Evolutionary conservation across 306 rosid species (phyloP), one percentile per base, ranked within the genome.

Genomic region (Lathyrus oleraceus): DNA sequence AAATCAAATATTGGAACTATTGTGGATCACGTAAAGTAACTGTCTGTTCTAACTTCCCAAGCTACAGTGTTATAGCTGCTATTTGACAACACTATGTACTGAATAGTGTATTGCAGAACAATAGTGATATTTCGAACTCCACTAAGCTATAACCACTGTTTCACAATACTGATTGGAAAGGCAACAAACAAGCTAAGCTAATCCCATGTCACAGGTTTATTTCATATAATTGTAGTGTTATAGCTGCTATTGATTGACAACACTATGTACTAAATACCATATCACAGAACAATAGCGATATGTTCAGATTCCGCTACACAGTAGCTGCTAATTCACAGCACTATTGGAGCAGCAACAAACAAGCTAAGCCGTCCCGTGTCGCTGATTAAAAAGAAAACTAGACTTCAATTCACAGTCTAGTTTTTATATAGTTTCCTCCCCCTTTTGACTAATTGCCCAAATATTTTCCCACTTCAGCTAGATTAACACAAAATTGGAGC

Each of bases 391-490:
- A 27, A 52, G 5, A 63, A 54, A 39, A 49, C 1, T 8, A 32
- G 12, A 21, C 23, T 38, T 62, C n/a, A 54, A 35, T 27, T 58
- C 61, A 47, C 25, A 39, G 36, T 62, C 25, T 47, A 47, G 21
- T 40, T 53, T 20, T 30, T 17, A 40, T 21, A 44, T 16, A 56
- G 39, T 51, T 43, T 15, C 14, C 70, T 23, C 45, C 21, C 23
- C 7, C 28, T 62, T 39, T 44, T 54, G n/a, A 25, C 60, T 14
- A 53, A 69, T 54, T 45, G 62, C 66, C 28, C 44, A 57, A 38
- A 32, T 17, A 10, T 53, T 73, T 35, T 25, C 44, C 58, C 45
- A 65, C 57, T 82, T 69, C 67, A 19, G 68, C 45, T 38, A 51
- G 19, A 63, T 54, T 21, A 77, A 16, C 63, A 0, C 49, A 72